Evolutionary conservation across 345 rosid genomes (phyloP), one percentile per base, ranked within the genome.

Genomic region (Schrenkiella parvula): DNA sequence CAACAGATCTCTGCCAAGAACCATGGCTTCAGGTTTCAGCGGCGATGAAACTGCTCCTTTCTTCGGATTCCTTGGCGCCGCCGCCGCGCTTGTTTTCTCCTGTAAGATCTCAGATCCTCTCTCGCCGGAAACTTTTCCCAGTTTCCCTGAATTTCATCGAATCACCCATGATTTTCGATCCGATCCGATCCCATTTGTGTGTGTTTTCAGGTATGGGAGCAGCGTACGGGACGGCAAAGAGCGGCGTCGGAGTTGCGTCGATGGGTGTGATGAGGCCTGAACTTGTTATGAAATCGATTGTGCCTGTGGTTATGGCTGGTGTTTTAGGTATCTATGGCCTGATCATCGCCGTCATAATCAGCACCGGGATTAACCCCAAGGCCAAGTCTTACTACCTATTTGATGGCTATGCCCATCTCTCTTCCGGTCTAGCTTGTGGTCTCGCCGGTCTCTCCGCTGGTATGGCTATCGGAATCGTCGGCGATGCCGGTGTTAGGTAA

Each of bases 231-330:
- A 88, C 90, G 6, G 90, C 88, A 18, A 88, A 86, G 86, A 86
- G 93, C 39, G 91, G 93, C 1, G 91, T 86, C 0, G 95, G 91
- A 0, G 89, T 88, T 42, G 95, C 89, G 18, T 88, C 89, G 2
- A 86, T 88, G 89, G 95, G 91, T 23, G 95, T 88, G 70, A 88
- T 88, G 95, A 82, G 95, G 76, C 91, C 91, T 15, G 91, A 88
- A 65, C 86, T 88, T 56, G 91, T 86, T 31, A 88, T 88, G 95
- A 86, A 88, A 68, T 88, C 95, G 26, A 88, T 88, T 52, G 95
- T 88, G 2, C 91, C 91, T 17, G 91, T 89, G 70, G 95, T 88
- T 38, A 88, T 88, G 95, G 95, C 91, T 68, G 89, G 91, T 64
- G 95, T 88, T 22, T 76, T 88, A 71, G 88, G 95, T 78, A 88